Conservation (phyloP, 306 rosid species). For the Sicyos baderoa region DNA sequence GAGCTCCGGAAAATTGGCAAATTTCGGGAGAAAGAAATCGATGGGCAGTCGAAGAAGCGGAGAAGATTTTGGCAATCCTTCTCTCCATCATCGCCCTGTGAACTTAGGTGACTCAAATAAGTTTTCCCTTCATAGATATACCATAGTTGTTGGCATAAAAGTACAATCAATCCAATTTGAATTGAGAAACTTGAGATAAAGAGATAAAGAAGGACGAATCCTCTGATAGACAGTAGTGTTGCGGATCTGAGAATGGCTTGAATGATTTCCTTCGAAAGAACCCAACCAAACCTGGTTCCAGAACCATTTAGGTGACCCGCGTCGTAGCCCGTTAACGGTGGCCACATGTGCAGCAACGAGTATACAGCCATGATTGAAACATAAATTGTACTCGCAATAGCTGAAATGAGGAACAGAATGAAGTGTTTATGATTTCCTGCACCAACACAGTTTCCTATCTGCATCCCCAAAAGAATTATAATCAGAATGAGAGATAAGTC, state of each 20-base stretch:
- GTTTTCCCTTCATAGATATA: constrained; percentile 71
- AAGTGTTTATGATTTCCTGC: constrained; percentile 82
- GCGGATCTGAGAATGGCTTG: constrained; percentile 50
- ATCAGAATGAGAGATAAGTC: neutral
- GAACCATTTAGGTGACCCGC: constrained; percentile 21
- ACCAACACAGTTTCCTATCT: constrained; percentile 98
- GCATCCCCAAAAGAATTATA: constrained; percentile 26
- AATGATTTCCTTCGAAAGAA: constrained; percentile 29
- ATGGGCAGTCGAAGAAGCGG: constrained; percentile 62
- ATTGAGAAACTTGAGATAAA: constrained; percentile 64
- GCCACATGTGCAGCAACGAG: constrained; percentile 48
- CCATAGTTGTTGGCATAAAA: constrained; percentile 89
- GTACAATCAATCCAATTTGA: constrained; percentile 57
- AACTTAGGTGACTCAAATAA: constrained; percentile 48
- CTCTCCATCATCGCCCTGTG: constrained; percentile 37
- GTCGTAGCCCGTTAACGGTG: constrained; percentile 30
- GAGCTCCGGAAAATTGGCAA: constrained; percentile 40
- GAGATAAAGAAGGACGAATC: constrained; percentile 63
- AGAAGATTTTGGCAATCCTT: constrained; percentile 71
- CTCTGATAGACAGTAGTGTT: constrained; percentile 54
- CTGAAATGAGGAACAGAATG: constrained; percentile 73
- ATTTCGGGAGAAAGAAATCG: constrained; percentile 38
- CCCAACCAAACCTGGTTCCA: constrained; percentile 26
- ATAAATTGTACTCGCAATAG: constrained; percentile 55
- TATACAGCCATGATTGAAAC: constrained; percentile 55